Evolutionary conservation across 192 early-diverging fungal genomes (phyloP), one percentile per base, ranked within the genome.

Genomic region (Backusella australiensis): DNA sequence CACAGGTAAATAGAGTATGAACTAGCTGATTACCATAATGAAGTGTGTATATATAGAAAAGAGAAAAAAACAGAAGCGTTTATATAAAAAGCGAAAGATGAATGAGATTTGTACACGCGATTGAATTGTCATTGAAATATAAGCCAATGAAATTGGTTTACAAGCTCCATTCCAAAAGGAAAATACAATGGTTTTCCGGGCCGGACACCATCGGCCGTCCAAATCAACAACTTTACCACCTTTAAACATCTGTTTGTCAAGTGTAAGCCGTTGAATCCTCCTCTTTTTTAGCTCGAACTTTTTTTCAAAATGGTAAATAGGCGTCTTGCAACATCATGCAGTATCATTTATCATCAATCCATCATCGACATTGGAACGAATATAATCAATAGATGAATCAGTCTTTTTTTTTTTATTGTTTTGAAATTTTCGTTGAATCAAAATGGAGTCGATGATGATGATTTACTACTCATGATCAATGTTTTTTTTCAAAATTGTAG

Each of bases 281-380:
- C 56, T 63, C 56, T 63, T 63, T 59, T 63, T 63, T 63, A 63
- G 56, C 56, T 63, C 56, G 56, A 63, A 63, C 56, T 63, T 29
- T 63, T 63, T 63, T 63, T 63, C 23, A 23, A 63, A 63, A 63
- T 63, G 56, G 56, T 63, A 63, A 23, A 63, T 23, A 29, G 26
- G 26, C 56, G 56, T 63, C 26, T 14, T 63, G 11, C 26, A 63
- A 63, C 26, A 26, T 56, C 53, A 56, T 56, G 53, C 53, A 56
- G 53, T 44, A 44, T 44, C 42, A 49, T 49, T 6, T 44, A 56
- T 29, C 21, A 29, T 63, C 23, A 63, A 63, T 63, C 23, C 21
- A 59, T 56, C 53, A 56, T 63, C 56, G 56, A 29, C 56, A 29
- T 63, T 63, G 6, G 9, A 29, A 63, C 26, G 23, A 63, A 63